Conservation (phyloP, 371 early-diverging fungal species). For the Basidiobolus meristosporus region DNA sequence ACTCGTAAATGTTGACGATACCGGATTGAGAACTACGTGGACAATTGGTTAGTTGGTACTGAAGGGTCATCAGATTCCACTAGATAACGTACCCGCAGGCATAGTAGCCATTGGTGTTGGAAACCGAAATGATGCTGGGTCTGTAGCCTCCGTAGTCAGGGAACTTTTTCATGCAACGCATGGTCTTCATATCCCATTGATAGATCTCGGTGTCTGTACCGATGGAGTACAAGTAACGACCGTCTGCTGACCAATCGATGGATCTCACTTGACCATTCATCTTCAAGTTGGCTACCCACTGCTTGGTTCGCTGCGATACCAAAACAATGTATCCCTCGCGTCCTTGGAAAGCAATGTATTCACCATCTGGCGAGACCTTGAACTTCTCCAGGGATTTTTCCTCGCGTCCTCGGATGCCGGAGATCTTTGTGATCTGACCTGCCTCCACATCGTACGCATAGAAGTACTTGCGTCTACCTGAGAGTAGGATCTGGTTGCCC, state of each 20-base stretch:
- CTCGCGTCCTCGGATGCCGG: conserved; percentile 50
- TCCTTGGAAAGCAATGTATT: conserved; percentile 46
- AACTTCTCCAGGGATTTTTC: conserved; percentile 46
- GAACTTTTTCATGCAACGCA: conserved; percentile 52
- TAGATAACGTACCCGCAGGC: conserved; percentile 50
- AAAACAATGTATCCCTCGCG: conserved; percentile 61
- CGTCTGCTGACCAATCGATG: conserved; percentile 37
- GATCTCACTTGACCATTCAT: conserved; percentile 62
- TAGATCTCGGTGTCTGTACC: conserved; percentile 45
- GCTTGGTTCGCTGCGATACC: conserved; percentile 53
- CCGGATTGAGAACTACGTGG: conserved; percentile 46
- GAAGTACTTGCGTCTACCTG: conserved; percentile 59
- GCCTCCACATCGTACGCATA: conserved; percentile 70
- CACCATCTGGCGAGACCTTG: conserved; percentile 32
- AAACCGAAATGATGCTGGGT: conserved; percentile 43
- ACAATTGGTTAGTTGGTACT: conserved; percentile 1
- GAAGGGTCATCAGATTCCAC: not conserved
- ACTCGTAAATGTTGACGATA: conserved; percentile 73
- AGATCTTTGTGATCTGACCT: conserved; percentile 41
- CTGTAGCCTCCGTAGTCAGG: conserved; percentile 65
- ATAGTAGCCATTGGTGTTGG: conserved; percentile 48
- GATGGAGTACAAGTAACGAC: conserved; percentile 35
- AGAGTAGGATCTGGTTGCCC: conserved; percentile 47
- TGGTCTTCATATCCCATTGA: conserved; percentile 43
- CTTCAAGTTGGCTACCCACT: conserved; percentile 64